A percentile compares a stretch with the other conserved stretches of the same genome.
These are phyloP conservation scores for Xanthoceras sorbifolium DNA, from an alignment of 345 rosid species.

Conservation along the genomic window DNA sequence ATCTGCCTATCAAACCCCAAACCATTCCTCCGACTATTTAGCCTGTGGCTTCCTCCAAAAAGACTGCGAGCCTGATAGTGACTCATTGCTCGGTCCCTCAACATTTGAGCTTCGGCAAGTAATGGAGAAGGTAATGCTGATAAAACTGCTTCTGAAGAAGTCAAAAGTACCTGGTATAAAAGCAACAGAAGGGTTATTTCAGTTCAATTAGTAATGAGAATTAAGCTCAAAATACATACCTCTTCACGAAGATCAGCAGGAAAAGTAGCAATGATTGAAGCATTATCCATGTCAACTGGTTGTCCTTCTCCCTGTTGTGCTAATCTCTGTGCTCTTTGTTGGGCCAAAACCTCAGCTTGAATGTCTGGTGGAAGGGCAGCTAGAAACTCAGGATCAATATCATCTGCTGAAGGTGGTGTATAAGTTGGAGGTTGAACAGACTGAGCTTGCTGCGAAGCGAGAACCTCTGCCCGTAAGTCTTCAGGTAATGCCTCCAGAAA, in stretches of 20 bases:
- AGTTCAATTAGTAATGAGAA: conserved; percentile 17
- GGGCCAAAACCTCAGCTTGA: conserved; percentile 98
- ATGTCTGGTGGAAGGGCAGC: conserved; percentile 99
- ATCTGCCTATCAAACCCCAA: conserved; percentile 89
- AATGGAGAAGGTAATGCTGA: conserved; percentile 91
- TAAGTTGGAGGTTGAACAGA: conserved; percentile 85
- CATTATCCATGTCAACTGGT: conserved; percentile 99
- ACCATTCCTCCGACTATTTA: conserved; percentile 77
- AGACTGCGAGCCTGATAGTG: conserved; percentile 94
- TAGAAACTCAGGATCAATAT: conserved; percentile 95
- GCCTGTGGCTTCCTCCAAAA: conserved; percentile 79
- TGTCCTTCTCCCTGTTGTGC: conserved; percentile 93
- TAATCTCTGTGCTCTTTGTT: conserved; percentile 91
- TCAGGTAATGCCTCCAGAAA: conserved; percentile 96
- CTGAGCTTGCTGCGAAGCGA: conserved; percentile 97
- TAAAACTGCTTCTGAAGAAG: conserved; percentile 92
- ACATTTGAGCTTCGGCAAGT: conserved; percentile 97
- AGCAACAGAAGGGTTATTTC: conserved; percentile 19
- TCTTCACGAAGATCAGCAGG: conserved; percentile 98
- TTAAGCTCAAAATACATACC: conserved; percentile 46
- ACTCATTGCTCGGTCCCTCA: conserved; percentile 97
- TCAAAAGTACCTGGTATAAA: conserved; percentile 77
- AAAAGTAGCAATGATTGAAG: conserved; percentile 95
- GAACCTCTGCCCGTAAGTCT: conserved; percentile 89
- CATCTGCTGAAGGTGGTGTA: conserved; percentile 85